Conservation (phyloP, 768 basidiomycete species). For the Auriculariales sp. region DNA sequence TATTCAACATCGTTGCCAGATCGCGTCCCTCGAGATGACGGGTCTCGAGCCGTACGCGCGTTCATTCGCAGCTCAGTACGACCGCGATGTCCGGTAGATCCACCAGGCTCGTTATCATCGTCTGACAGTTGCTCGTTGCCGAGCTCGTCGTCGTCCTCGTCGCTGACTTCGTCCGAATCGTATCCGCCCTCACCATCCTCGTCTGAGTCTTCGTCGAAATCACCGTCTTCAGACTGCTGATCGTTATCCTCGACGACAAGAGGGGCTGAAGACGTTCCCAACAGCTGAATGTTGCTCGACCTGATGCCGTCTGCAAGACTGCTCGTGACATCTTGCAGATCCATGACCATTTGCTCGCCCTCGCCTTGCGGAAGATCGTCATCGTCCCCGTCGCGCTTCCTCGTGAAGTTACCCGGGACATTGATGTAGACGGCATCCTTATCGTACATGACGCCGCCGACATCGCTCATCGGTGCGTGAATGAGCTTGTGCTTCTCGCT, state of each 20-base stretch:
- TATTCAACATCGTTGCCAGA: conserved; percentile 37
- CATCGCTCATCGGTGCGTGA: conserved; percentile 98
- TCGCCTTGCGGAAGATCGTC: conserved; percentile 58
- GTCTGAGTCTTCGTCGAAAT: conserved; percentile 23
- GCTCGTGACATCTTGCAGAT: conserved; percentile 69
- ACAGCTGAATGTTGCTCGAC: conserved; percentile 66
- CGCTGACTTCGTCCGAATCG: conserved; percentile 8
- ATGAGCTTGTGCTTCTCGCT: conserved; percentile 92
- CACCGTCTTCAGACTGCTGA: conserved; percentile 16
- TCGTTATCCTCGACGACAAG: conserved; percentile 30
- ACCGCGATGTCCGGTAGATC: conserved; percentile 26
- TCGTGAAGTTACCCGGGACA: conserved; percentile 86
- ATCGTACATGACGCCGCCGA: conserved; percentile 92
- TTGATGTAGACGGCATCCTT: conserved; percentile 98
- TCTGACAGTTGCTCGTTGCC: conserved; percentile 12
- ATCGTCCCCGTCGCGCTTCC: conserved; percentile 50
- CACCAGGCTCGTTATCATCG: conserved; percentile 15
- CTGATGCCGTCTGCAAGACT: conserved; percentile 80
- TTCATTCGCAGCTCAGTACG: conserved; percentile 33
- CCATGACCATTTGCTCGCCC: conserved; percentile 96
- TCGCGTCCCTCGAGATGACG: conserved; percentile 23
- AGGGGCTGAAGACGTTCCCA: conserved; percentile 65
- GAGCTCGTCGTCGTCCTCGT: conserved; percentile 15
- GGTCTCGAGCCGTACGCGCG: conserved; percentile 22
- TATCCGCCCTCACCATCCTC: conserved; percentile 15